phyloP scores from a whole-genome alignment of 1,284 basidiomycete genomes.

The Anthracocystis panici-leucophaei region DNA sequence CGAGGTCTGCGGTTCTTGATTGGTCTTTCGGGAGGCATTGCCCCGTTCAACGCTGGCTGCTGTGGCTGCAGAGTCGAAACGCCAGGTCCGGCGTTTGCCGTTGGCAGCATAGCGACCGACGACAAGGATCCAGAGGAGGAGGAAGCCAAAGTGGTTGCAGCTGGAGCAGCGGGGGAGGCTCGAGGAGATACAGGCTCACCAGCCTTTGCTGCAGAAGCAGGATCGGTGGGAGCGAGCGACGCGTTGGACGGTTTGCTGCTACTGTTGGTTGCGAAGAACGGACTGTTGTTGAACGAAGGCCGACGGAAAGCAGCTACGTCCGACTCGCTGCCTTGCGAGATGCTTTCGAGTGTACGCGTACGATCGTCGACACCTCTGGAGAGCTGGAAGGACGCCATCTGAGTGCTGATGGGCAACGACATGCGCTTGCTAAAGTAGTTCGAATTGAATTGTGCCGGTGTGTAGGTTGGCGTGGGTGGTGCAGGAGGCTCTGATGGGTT shows the following conservation, averaged over 20 bases:
- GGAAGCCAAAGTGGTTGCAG: conserved; percentile 7
- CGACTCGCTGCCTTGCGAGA: conserved; percentile 35
- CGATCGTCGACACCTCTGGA: conserved; percentile 36
- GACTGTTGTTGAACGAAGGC: conserved; percentile 42
- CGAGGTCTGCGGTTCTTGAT: conserved; percentile 44
- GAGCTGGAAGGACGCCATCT: conserved; percentile 45
- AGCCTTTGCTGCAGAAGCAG: conserved; percentile 1
- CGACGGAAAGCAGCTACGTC: conserved; percentile 26
- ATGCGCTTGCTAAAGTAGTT: conserved; percentile 59
- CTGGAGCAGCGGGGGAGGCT: conserved; percentile 23
- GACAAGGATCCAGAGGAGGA: conserved; percentile 15
- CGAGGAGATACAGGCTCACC: conserved; percentile 45
- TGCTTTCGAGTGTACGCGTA: conserved; percentile 36
- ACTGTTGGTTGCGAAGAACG: conserved; percentile 23
- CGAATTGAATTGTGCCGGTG: conserved; percentile 35
- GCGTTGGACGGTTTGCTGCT: conserved; percentile 15
- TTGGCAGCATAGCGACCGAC: conserved; percentile 18
- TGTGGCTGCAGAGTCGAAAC: conserved; percentile 11
- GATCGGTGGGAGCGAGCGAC: conserved; percentile 21
- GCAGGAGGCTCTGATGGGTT: conserved; percentile 55
- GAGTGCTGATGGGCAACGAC: conserved; percentile 55
- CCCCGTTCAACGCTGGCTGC: neutral
- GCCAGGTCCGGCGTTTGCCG: conserved; percentile 19
- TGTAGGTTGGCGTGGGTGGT: conserved; percentile 58
- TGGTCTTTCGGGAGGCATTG: conserved; percentile 17